phyloP scores from a whole-genome alignment of 208 protist genomes.

The Acanthamoeba healyi region DNA sequence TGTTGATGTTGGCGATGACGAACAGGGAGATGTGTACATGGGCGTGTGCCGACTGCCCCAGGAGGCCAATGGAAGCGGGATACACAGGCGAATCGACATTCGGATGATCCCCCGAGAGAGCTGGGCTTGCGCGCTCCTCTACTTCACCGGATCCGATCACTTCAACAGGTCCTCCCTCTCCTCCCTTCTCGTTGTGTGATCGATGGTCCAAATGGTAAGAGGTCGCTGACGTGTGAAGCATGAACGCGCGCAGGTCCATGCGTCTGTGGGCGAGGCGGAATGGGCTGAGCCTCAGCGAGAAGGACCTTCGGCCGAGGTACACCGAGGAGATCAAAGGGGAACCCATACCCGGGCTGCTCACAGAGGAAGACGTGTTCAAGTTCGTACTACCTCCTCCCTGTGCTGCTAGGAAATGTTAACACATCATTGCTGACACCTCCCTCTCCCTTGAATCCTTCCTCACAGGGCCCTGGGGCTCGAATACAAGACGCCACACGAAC shows the following conservation, averaged over 20 bases:
- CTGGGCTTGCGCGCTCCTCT: slow-evolving; percentile 66
- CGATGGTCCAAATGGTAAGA: too few relatives aligned
- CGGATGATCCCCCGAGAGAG: slow-evolving; percentile 58
- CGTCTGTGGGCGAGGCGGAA: slow-evolving; percentile 42
- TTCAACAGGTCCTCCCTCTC: slow-evolving; percentile 26
- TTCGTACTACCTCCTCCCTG: too few relatives aligned
- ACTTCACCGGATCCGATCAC: slow-evolving; percentile 68
- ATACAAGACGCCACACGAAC: slow-evolving; percentile 68
- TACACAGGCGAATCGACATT: slow-evolving; percentile 29
- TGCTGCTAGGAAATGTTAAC: too few relatives aligned
- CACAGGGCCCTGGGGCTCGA: slow-evolving; percentile 44
- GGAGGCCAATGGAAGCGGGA: not conserved
- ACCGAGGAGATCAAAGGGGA: slow-evolving; percentile 69
- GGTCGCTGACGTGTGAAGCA: not conserved
- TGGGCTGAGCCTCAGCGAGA: slow-evolving; percentile 58
- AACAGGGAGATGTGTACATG: slow-evolving; percentile 68
- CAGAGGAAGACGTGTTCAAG: slow-evolving; percentile 65
- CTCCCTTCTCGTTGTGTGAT: not conserved
- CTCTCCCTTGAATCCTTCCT: not conserved
- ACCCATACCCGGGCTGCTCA: slow-evolving; percentile 30
- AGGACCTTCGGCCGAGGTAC: slow-evolving; percentile 18
- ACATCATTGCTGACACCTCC: too few relatives aligned
- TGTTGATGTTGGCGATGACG: too few relatives aligned
- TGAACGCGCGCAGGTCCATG: slow-evolving; percentile 68
- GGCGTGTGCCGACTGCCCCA: slow-evolving; percentile 25